Conservation (phyloP, 768 basidiomycete species). For the Amanita subjunquillea region DNA sequence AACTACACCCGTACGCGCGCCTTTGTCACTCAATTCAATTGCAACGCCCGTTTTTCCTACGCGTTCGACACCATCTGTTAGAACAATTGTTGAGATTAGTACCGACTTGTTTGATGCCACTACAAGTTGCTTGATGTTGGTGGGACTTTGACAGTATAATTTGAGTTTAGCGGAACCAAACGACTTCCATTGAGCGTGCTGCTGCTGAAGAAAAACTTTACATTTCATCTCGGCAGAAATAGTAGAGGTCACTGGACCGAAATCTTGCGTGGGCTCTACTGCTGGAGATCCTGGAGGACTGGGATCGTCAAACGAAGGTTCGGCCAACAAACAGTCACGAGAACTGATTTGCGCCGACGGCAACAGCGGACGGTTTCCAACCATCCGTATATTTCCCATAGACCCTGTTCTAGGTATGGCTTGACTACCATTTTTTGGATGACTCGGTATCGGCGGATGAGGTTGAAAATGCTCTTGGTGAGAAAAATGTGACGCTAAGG, state of each 20-base stretch:
- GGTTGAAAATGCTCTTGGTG: conserved; percentile 27
- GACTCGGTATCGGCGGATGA: conserved; percentile 33
- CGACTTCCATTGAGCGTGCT: conserved; percentile 97
- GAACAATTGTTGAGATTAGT: conserved; percentile 90
- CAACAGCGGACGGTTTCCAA: conserved; percentile 42
- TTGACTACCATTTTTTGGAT: conserved; percentile 18
- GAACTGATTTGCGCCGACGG: conserved; percentile 53
- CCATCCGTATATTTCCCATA: conserved; percentile 26
- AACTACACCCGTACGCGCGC: conserved; percentile 84
- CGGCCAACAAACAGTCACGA: conserved; percentile 39
- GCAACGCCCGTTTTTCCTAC: conserved; percentile 99
- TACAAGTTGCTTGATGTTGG: conserved; percentile 91
- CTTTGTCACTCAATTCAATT: conserved; percentile 87
- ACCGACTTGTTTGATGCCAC: conserved; percentile 77
- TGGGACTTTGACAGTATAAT: conserved; percentile 76
- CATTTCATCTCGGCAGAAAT: conserved; percentile 93
- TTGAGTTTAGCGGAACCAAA: conserved; percentile 82
- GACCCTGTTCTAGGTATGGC: conserved; percentile 28
- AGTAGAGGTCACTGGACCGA: conserved; percentile 66
- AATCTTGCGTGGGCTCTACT: conserved; percentile 35
- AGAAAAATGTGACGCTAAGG: conserved; percentile 42
- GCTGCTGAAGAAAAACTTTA: conserved; percentile 93
- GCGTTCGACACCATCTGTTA: conserved; percentile 93
- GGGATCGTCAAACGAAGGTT: conserved; percentile 49
- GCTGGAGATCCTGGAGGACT: conserved; percentile 83